Base-by-base conservation (phyloP, 768 basidiomycete genomes). In the Russula sp. region DNA sequence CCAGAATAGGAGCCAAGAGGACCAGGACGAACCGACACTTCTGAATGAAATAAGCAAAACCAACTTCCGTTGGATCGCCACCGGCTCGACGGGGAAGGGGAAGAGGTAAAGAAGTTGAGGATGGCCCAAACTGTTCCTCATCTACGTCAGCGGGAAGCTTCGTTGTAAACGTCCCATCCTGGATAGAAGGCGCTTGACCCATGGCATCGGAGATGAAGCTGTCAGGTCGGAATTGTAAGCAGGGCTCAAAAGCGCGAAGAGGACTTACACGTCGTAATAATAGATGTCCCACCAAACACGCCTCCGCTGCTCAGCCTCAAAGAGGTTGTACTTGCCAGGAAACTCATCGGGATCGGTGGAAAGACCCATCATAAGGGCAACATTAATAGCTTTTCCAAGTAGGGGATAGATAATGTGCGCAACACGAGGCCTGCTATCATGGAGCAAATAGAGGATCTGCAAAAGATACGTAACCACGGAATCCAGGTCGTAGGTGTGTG, bases 261-360 rank as follows among this genome's bases (percentile, higher is more conserved):
- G 35, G 7, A 81, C 87, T 68, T 71, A 91, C 90, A 86, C 70
- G 72, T 92, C 91, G 71, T 85, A 90, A 73, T 82, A 89, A 70
- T 84, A 80, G 11, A 90, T 78, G 57, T 89, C 86, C 90, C 90
- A 92, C 88, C 90, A 90, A 6, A 89, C 72, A 65, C 84, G 73
- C 61, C 82, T 72, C 59, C 84, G 74, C 54, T 78, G 73, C 72
- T 83, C 81, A 11, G 79, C 79, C 53, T 84, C 79, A 51, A 80
- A 83, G 2, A 82, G 72, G 49, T 67, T 76, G 67, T 80, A 82
- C 68, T 71, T 79, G 34, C 77, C 76, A 0, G 77, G 73, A 61
- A 77, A 77, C 63, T 81, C 81, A 64, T 82, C 82, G 0, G 84
- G 83, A 66, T 89, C 88, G 34, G 75, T 73, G 14, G 77, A 79